Conservation (phyloP, 345 rosid genomes). For the Eucalyptus cloeziana region DNA sequence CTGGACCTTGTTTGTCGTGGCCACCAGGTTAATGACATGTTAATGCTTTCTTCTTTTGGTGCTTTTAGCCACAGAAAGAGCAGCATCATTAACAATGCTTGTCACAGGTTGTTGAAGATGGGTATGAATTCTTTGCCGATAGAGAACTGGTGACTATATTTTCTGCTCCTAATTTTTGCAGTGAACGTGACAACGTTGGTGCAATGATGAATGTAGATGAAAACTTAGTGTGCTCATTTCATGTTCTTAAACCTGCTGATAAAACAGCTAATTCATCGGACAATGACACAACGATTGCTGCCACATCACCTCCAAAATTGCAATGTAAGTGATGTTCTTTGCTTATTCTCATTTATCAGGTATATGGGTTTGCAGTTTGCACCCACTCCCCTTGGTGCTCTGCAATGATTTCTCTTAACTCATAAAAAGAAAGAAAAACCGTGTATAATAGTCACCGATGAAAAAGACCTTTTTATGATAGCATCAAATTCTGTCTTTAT, state of each 20-base stretch:
- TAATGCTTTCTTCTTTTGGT: neutral
- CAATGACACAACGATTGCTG: neutral
- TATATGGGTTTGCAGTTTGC: neutral
- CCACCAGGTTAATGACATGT: neutral
- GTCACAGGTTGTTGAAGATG: neutral
- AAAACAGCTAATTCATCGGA: slow-evolving; percentile 13
- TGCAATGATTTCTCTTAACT: neutral
- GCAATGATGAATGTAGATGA: neutral
- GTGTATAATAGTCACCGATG: neutral
- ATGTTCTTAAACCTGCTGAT: neutral
- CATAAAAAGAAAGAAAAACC: neutral
- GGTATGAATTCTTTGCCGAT: neutral
- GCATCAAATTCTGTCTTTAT: neutral
- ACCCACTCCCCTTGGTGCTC: neutral
- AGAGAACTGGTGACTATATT: neutral
- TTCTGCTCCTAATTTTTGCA: neutral
- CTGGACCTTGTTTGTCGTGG: neutral
- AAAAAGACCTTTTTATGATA: neutral
- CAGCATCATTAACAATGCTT: neutral
- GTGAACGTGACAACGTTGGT: neutral
- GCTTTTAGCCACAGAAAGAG: neutral
- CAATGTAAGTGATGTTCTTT: neutral
- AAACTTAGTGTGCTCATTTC: neutral
- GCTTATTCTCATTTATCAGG: neutral
- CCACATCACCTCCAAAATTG: neutral